Evolutionary conservation across 2,329 filamentous ascomycete species (phyloP).

Genomic region (Bretziella fagacearum): DNA sequence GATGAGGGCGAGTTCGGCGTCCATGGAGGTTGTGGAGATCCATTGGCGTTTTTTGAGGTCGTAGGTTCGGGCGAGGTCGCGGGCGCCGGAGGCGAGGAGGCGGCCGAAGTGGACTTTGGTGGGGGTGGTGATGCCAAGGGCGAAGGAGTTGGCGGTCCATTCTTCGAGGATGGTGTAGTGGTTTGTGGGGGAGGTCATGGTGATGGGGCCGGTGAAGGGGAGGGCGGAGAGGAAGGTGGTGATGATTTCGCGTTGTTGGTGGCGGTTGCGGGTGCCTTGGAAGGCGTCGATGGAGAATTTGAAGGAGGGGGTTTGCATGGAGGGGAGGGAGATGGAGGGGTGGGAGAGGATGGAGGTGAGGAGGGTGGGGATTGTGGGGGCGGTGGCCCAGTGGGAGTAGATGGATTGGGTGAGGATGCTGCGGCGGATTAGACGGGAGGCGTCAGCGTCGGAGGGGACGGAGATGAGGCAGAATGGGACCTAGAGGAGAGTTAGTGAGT

Average conservation of each 20-base stretch:
- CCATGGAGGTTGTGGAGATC: conserved; percentile 95
- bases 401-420: conserved; percentile 71
- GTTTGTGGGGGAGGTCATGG: conserved; percentile 55
- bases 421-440: conserved; percentile 50
- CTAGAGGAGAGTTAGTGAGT: conserved; percentile 28
- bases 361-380: conserved; percentile 46
- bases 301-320: conserved; percentile 52
- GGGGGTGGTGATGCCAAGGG: conserved; percentile 32
- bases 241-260: conserved; percentile 56
- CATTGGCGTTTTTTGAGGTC: conserved; percentile 88
- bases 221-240: conserved; percentile 60
- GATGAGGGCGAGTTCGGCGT: conserved; percentile 77
- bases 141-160: conserved; percentile 42
- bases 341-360: conserved; percentile 29
- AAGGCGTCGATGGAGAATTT: conserved; percentile 75
- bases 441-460: conserved; percentile 47
- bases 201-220: conserved; percentile 59
- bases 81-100: conserved; percentile 46
- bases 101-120: conserved; percentile 46
- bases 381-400: conserved; percentile 77
- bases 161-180: conserved; percentile 72
- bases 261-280: conserved; percentile 49
- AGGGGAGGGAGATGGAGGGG: conserved; percentile 16
- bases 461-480: conserved; percentile 72
- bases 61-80: conserved; percentile 54